phyloP scores from a whole-genome alignment of 164 flowering plant genomes.

The Tinospora cordifolia region DNA sequence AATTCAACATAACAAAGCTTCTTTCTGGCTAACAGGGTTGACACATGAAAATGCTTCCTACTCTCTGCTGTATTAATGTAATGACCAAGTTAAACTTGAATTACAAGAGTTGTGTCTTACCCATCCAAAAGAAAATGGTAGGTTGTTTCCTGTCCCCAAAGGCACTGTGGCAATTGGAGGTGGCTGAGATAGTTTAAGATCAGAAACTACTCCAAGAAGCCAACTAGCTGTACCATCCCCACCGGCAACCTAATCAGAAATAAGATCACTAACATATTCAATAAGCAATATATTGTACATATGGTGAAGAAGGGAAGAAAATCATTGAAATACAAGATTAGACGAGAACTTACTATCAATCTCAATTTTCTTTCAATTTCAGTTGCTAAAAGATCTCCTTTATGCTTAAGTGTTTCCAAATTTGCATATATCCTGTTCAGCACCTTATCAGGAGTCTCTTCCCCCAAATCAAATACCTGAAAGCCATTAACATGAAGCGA shows the following conservation, averaged over 20 bases:
- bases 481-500: conserved; percentile 6
- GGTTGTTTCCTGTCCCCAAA: conserved; percentile 88
- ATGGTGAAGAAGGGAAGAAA: not conserved
- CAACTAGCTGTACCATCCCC: conserved; percentile 97
- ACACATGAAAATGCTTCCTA: not conserved
- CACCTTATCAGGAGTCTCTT: conserved; percentile 62
- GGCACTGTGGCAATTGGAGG: conserved; percentile 95
- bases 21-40: not conserved
- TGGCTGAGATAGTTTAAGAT: conserved; percentile 68
- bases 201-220: conserved; percentile 86
- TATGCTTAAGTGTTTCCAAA: conserved; percentile 41
- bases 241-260: conserved; percentile 73
- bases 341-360: conserved; percentile 56
- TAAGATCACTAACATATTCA: not conserved
- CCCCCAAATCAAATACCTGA: conserved; percentile 73
- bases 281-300: not conserved
- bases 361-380: conserved; percentile 49
- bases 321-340: not conserved
- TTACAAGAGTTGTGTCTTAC: conserved; percentile 26
- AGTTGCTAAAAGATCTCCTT: conserved; percentile 35
- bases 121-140: conserved; percentile 91
- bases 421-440: conserved; percentile 43
- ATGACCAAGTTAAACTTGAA: not conserved
- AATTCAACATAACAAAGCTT: not conserved
- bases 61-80: no score